Evolutionary conservation across 2,329 filamentous ascomycete species (phyloP), one percentile per base, ranked within the genome.

Genomic region (Alternaria triticimaculans): DNA sequence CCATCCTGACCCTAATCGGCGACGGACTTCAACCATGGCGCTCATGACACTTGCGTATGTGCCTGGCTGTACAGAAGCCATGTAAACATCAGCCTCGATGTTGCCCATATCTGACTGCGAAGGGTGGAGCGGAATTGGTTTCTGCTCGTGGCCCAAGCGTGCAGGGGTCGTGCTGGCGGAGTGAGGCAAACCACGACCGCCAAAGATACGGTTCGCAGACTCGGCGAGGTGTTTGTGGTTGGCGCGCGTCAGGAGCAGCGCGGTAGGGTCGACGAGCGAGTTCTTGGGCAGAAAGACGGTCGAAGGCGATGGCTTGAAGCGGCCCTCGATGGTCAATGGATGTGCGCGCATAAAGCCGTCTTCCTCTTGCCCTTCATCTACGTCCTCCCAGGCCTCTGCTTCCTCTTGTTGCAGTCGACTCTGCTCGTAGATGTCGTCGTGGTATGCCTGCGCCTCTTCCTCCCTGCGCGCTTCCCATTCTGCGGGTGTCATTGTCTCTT

Each of bases 211-310:
- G 69, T 92, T 88, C 0, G 94, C 92, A 2, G 91, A 86, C 60
- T 90, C 86, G 33, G 86, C 85, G 30, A 98, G 84, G 76, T 99
- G 96, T 60, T 89, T 91, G 65, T 78, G 74, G 46, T 89, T 87
- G 61, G 93, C 87, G 10, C 80, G 78, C 2, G 58, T 89, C 87
- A 98, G 84, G 3, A 97, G 84, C 5, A 87, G 80, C 2, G 87
- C 85, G 18, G 97, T 89, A 0, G 94, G 94, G 4, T 86, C 82
- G 9, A 92, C 85, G 44, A 97, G 86, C 3, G 87, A 84, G n/a
- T 85, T 82, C 67, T 88, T 87, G 0, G 95, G 94, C 4, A 97
- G 82, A n/a, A 87, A 85, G 14, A 97, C 79, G 9, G 94, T 96
- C 44, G 86, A 86, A 2, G 94, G 92, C 21, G 84, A 86, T 1